Evolutionary conservation across 106 monocot genomes (phyloP), one percentile per base, ranked within the genome.

Genomic region (Dioscorea dumetorum): DNA sequence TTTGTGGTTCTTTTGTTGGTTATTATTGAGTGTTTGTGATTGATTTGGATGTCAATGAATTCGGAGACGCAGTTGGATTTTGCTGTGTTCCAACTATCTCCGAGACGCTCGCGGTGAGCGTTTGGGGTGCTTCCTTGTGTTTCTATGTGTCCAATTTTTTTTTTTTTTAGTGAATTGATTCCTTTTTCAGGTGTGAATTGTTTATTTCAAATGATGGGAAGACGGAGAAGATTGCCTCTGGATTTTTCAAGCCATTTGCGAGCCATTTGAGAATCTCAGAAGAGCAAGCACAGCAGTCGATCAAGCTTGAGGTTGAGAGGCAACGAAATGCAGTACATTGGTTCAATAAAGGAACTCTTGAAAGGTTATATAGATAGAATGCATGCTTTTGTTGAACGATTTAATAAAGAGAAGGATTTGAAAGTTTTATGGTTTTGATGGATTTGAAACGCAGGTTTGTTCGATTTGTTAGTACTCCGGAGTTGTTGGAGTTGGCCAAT

Each of bases 401-500:
- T 16, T 1, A 54, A 54, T 19, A 54, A 54, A 18, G 15, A 18
- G 54, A 16, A 54, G 12, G 19, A 19, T 54, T 53, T 53, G 53
- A 53, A 12, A 53, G 34, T 18, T 53, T 18, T 54, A 54, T 33
- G 21, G 20, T 22, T 5, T 49, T 17, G 23, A 28, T 34, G 11
- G 52, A 35, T 62, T 21, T 54, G 33, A 24, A n/a, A 15, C 76
- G 48, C 78, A 99, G 97, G 72, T 99, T 99, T 90, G 97, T 99
- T 57, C 82, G 97, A 49, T 93, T 92, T 68, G 92, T 99, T 22
- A 99, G 92, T 69, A 99, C 97, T 22, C 97, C 97, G 21, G 97
- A 99, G 67, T 84, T 99, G 11, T 65, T 99, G 83, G 97, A 92
- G 59, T 62, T 87, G 73, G 90, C 85, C 32, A 87, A 85, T 76